phyloP scores from a whole-genome alignment of 2,329 filamentous ascomycete species.

The Chaetomium sp. region DNA sequence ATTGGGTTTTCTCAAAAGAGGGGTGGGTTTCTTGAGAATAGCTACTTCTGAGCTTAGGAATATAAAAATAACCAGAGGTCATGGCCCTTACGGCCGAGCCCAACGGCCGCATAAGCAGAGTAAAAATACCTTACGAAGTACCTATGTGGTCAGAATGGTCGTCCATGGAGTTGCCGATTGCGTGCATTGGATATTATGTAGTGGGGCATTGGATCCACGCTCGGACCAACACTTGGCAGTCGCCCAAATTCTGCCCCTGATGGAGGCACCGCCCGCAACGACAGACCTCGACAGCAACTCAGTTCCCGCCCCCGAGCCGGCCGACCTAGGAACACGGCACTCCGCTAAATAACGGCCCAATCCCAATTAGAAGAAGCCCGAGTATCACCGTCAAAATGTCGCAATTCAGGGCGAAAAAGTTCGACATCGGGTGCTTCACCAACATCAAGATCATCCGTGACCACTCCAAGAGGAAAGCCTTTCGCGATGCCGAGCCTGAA shows the following conservation, averaged over 20 bases:
- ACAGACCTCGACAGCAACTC: not conserved
- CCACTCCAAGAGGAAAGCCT: constrained; percentile 93
- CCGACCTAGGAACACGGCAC: not conserved
- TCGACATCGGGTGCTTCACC: constrained; percentile 81
- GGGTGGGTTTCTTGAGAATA: no score
- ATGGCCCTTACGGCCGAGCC: no score
- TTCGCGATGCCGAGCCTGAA: constrained; percentile 78
- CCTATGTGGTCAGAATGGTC: no score
- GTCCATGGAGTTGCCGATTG: not conserved
- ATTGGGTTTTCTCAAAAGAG: no score
- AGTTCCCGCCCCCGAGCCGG: not conserved
- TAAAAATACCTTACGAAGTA: no score
- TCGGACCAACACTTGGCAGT: no score
- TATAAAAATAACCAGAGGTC: no score
- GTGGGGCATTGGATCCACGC: no score
- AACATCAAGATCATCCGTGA: constrained; percentile 86
- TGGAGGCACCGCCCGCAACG: not conserved
- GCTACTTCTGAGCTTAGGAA: no score
- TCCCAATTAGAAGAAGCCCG: no score
- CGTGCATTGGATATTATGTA: not conserved
- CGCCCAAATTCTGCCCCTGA: not conserved
- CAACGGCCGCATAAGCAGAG: no score
- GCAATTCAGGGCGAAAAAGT: constrained; percentile 82
- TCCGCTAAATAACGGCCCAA: not conserved
- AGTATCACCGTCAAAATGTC: constrained; percentile 51